A percentile compares a stretch with the other conserved stretches of the same genome.
Evolutionary conservation across 2,329 filamentous ascomycete species (phyloP).

Genomic region (Lanzia echinophila): DNA sequence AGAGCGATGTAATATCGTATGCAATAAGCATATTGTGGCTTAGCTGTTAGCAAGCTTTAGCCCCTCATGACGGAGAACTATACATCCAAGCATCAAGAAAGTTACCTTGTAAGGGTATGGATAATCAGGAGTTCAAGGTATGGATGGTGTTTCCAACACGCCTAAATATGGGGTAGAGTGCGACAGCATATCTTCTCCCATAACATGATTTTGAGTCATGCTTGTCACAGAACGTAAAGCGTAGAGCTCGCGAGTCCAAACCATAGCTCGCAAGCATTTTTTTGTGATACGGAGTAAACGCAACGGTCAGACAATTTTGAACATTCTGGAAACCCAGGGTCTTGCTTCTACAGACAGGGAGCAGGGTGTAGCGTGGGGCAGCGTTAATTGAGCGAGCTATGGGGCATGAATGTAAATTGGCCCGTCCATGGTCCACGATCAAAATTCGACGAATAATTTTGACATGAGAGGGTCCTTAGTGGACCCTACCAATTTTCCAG

Average conservation of each 20-base stretch:
- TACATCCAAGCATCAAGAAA: background rate
- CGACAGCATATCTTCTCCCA: constrained; percentile 1
- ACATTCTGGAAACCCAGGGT: constrained; percentile 2
- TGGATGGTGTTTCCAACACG: constrained; percentile 2
- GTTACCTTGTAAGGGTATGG: background rate
- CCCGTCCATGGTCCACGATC: constrained; percentile 2
- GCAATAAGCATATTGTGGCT: constrained; percentile 5
- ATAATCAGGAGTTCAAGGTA: constrained; percentile 1
- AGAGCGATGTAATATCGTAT: background rate
- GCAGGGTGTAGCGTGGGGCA: background rate
- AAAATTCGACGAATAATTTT: background rate
- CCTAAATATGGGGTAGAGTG: background rate
- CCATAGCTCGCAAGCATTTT: background rate
- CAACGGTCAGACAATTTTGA: background rate
- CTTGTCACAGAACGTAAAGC: background rate
- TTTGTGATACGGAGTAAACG: background rate
- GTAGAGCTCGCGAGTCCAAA: background rate
- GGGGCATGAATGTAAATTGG: constrained; percentile 1
- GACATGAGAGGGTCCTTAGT: background rate
- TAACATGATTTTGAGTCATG: background rate
- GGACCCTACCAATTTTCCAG: background rate
- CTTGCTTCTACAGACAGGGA: background rate
- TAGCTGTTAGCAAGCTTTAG: background rate
- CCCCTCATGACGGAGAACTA: constrained; percentile 6
- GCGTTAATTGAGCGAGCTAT: too few relatives aligned